Conservation (phyloP, 2,329 filamentous ascomycete genomes). For the Claviceps arundinis region DNA sequence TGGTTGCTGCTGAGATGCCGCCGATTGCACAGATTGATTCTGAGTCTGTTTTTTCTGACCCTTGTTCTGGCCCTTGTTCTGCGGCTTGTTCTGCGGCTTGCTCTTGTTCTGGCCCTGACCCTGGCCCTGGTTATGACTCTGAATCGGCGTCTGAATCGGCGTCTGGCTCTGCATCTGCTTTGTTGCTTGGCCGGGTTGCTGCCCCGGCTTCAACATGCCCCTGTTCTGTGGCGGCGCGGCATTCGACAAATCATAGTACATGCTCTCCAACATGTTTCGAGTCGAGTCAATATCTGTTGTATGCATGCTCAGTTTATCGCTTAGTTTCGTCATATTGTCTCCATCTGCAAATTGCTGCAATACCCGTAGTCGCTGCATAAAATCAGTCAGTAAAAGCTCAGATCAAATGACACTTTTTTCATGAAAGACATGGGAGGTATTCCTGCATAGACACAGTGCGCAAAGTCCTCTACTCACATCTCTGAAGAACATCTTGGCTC, state of each 20-base stretch:
- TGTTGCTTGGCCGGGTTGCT: slow-evolving; percentile 13
- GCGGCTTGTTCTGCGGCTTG: too few species aligned
- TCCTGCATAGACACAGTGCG: too few species aligned
- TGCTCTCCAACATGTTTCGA: slow-evolving; percentile 34
- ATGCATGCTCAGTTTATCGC: slow-evolving; percentile 38
- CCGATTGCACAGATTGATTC: slow-evolving; percentile 10
- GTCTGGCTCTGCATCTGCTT: slow-evolving; percentile 1
- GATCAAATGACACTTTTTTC: neutral
- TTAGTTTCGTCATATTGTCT: slow-evolving; percentile 30
- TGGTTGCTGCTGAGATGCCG: slow-evolving; percentile 14
- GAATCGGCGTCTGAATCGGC: too few species aligned
- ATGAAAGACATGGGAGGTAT: neutral
- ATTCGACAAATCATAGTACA: slow-evolving; percentile 33
- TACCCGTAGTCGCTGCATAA: slow-evolving; percentile 36
- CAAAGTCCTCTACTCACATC: slow-evolving; percentile 26
- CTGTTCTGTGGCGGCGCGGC: slow-evolving; percentile 15
- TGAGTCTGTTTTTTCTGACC: slow-evolving; percentile 6
- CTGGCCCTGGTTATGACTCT: too few species aligned
- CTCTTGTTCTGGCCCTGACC: too few species aligned
- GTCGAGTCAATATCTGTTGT: slow-evolving; percentile 36
- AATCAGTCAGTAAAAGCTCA: neutral
- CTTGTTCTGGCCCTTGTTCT: too few species aligned
- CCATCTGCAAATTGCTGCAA: slow-evolving; percentile 39
- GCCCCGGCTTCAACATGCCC: slow-evolving; percentile 13
- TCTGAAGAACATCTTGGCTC: slow-evolving; percentile 39